Evolutionary conservation across 2,329 filamentous ascomycete genomes (phyloP).

Genomic region (Phymatotrichopsis omnivora): DNA sequence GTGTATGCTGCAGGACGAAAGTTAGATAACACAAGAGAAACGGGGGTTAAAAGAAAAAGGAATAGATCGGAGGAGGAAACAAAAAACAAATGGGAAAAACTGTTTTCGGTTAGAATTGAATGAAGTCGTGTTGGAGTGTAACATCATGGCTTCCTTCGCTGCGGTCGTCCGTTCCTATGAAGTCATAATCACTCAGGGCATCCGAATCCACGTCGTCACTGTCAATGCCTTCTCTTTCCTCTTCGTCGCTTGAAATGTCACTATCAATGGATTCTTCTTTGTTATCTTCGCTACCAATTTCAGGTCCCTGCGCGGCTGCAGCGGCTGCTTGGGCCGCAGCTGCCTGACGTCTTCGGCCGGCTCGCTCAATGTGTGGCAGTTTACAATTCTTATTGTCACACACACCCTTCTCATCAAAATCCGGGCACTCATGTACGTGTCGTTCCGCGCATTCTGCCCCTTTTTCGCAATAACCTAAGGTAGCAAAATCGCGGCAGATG

Average conservation of each 20-base stretch:
- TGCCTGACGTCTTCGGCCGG: conserved; percentile 62
- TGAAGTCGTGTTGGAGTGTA: conserved; percentile 27
- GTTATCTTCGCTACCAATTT: conserved; percentile 32
- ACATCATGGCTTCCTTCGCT: conserved; percentile 14
- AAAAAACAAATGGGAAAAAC: conserved; percentile 25
- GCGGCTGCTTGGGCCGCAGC: conserved; percentile 36
- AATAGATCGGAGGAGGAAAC: conserved; percentile 24
- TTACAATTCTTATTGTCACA: conserved; percentile 76
- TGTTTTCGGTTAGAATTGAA: conserved; percentile 21
- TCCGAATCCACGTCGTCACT: conserved; percentile 75
- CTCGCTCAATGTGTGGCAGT: conserved; percentile 77
- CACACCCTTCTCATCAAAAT: conserved; percentile 80
- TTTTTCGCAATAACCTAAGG: conserved; percentile 78
- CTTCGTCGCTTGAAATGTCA: conserved; percentile 71
- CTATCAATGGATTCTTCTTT: conserved; percentile 46
- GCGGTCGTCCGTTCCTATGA: conserved; percentile 32
- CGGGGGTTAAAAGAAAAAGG: neutral
- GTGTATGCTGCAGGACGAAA: neutral
- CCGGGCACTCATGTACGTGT: conserved; percentile 87
- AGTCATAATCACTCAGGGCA: conserved; percentile 45
- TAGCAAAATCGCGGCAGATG: conserved; percentile 76
- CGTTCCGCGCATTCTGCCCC: conserved; percentile 67
- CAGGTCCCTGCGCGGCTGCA: conserved; percentile 33
- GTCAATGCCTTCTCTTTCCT: conserved; percentile 50
- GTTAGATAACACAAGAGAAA: conserved; percentile 1